Evolutionary conservation across 2,329 filamentous ascomycete genomes (phyloP).

Genomic region (Colletotrichum tropicale): DNA sequence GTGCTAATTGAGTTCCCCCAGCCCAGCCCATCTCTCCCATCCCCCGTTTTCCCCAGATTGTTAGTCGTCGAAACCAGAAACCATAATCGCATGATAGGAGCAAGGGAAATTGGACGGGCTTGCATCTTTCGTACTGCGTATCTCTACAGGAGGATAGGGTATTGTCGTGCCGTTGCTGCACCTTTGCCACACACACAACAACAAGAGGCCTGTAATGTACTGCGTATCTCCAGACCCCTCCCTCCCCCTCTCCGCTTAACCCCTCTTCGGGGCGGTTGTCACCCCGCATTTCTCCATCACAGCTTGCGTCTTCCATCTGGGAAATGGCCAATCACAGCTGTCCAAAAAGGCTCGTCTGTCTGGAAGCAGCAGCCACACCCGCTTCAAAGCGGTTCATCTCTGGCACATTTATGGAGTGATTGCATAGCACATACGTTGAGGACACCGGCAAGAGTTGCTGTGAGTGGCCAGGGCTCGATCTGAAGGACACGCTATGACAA

Average conservation of each 20-base stretch:
- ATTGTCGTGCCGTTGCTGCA: background rate
- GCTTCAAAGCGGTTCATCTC: slow-evolving; percentile 14
- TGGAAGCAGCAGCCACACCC: slow-evolving; percentile 10
- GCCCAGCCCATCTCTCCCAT: background rate
- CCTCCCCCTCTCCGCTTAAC: background rate
- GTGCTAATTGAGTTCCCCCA: background rate
- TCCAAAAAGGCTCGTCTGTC: background rate
- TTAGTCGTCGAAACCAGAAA: background rate
- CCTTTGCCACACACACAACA: background rate
- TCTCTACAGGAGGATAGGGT: background rate
- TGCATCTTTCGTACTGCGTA: background rate
- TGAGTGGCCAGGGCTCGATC: background rate
- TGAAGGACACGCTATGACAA: background rate
- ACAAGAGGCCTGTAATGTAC: background rate
- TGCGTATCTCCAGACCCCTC: background rate
- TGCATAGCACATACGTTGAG: background rate
- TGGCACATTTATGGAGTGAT: background rate
- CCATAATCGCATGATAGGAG: background rate
- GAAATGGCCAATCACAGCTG: background rate
- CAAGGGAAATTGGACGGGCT: background rate
- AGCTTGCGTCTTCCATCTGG: background rate
- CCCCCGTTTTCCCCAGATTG: background rate
- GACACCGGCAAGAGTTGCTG: background rate
- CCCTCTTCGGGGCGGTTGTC: background rate
- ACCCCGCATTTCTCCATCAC: slow-evolving; percentile 19